A percentile compares a stretch with the other conserved stretches of the same genome.
Conservation (phyloP, 1,284 basidiomycete genomes). For the Boletus subluridellus region DNA sequence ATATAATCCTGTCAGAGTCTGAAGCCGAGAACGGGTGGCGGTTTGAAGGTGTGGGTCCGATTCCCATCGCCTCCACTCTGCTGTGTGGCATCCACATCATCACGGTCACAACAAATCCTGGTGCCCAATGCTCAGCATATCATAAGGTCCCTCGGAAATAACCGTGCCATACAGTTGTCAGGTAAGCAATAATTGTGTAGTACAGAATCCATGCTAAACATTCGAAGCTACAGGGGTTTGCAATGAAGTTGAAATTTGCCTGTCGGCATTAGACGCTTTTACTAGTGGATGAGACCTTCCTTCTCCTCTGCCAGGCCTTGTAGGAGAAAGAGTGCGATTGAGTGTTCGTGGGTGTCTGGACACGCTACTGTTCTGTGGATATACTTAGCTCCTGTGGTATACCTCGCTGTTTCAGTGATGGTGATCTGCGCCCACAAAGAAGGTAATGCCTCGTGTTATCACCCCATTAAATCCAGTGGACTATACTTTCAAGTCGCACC, state of each 20-base stretch:
- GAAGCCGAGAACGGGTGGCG: background rate
- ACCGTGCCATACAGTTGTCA: background rate
- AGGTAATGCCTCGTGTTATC: slow-evolving; percentile 1
- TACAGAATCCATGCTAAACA: background rate
- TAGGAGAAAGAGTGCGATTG: background rate
- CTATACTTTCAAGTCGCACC: background rate
- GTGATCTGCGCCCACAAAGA: slow-evolving; percentile 6
- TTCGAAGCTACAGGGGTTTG: background rate
- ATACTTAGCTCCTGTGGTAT: background rate
- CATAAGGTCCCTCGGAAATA: background rate
- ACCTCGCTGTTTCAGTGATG: background rate
- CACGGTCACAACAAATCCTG: background rate
- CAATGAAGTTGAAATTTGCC: background rate
- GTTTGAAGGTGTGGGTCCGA: background rate
- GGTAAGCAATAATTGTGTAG: background rate
- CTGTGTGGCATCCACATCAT: background rate
- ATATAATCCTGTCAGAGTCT: background rate
- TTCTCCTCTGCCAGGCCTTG: background rate
- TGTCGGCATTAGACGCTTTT: background rate
- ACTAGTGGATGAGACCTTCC: background rate
- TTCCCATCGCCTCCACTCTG: too few species aligned
- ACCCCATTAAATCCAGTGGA: background rate
- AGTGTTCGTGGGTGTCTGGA: background rate
- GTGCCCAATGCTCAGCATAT: background rate
- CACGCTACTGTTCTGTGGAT: background rate